Evolutionary conservation across 768 basidiomycete species (phyloP).

Genomic region (Melanogaster broomeanus): DNA sequence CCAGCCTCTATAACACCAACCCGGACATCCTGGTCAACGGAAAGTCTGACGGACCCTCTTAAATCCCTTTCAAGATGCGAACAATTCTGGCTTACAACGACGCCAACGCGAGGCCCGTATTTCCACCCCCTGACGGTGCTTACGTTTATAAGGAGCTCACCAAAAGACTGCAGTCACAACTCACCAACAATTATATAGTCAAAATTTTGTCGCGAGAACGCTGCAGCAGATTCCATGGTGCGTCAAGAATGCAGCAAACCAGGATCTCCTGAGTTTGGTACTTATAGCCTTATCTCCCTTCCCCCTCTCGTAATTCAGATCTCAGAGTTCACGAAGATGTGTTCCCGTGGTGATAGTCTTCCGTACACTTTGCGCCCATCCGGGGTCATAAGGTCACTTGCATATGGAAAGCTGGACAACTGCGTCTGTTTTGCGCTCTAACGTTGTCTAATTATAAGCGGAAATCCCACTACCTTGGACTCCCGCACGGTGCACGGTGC

Average conservation of each 20-base stretch:
- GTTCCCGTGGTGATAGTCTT: too few relatives aligned
- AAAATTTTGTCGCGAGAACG: conserved; percentile 11
- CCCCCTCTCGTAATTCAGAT: too few relatives aligned
- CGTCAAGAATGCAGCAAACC: not conserved
- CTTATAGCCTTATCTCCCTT: too few relatives aligned
- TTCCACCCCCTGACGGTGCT: conserved; percentile 9
- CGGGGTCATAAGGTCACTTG: too few relatives aligned
- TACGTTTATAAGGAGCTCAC: not conserved
- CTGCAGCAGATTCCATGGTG: conserved; percentile 7
- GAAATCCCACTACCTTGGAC: too few relatives aligned
- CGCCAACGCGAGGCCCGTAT: conserved; percentile 14
- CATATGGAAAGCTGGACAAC: too few relatives aligned
- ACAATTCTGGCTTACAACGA: conserved; percentile 6
- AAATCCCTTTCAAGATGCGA: not conserved
- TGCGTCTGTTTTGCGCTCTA: too few relatives aligned
- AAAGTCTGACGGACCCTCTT: conserved; percentile 7
- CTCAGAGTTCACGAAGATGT: too few relatives aligned
- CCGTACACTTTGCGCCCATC: too few relatives aligned
- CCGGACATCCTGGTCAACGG: not conserved
- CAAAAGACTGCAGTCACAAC: not conserved
- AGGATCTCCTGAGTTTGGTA: not conserved
- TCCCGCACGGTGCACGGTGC: too few relatives aligned
- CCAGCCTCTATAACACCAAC: conserved; percentile 18
- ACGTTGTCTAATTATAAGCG: too few relatives aligned
- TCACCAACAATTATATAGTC: conserved; percentile 19